Conservation (phyloP, 2,329 filamentous ascomycete genomes). For the Sarocladiaceae sp. region DNA sequence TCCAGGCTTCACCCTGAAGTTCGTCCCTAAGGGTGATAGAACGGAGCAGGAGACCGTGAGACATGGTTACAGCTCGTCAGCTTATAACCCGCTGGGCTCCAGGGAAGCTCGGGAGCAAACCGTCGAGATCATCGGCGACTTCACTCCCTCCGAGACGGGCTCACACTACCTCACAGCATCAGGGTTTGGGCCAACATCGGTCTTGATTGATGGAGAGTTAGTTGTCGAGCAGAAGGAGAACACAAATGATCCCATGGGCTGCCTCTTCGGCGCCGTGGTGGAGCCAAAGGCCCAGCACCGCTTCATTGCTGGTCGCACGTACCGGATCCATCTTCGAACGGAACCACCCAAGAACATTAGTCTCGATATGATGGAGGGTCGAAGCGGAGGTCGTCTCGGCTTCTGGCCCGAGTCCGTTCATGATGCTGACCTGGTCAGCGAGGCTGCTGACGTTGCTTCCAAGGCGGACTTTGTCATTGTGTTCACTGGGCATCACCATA, state of each 20-base stretch:
- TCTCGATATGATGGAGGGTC: constrained; percentile 22
- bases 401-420: constrained; percentile 24
- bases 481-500: constrained; percentile 52
- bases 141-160: too few relatives aligned
- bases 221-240: constrained; percentile 11
- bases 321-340: constrained; percentile 22
- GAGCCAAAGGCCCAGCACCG: constrained; percentile 20
- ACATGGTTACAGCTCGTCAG: too few relatives aligned
- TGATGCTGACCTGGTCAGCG: constrained; percentile 23
- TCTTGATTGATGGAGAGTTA: constrained; percentile 15
- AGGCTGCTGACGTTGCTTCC: constrained; percentile 50
- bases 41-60: too few relatives aligned
- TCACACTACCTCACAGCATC: not conserved
- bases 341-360: constrained; percentile 23
- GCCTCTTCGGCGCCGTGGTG: constrained; percentile 16
- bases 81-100: too few relatives aligned
- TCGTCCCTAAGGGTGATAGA: too few relatives aligned
- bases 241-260: constrained; percentile 10
- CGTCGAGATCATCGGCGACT: too few relatives aligned
- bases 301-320: constrained; percentile 19
- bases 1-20: too few relatives aligned
- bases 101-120: too few relatives aligned
- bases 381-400: constrained; percentile 23
- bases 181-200: not conserved
- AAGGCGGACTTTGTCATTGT: constrained; percentile 55